Evolutionary conservation across 768 basidiomycete genomes (phyloP).

Genomic region (Leccinum rimulosum): DNA sequence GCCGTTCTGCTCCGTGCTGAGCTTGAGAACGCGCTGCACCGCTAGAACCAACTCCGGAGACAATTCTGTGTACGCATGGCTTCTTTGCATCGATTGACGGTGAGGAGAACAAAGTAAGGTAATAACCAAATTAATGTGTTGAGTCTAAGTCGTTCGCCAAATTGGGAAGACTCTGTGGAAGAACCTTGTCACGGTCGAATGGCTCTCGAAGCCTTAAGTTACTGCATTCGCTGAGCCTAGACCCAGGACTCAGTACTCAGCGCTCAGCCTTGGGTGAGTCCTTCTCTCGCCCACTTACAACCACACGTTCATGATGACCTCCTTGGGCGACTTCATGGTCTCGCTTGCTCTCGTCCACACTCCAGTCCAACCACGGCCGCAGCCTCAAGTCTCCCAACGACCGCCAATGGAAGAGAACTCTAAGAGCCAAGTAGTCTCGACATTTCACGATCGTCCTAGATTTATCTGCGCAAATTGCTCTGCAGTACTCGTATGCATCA

Average conservation of each 20-base stretch:
- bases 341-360: constrained; percentile 15
- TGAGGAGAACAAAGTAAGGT: background rate
- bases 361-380: background rate
- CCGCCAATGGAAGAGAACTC: constrained; percentile 38
- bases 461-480: constrained; percentile 71
- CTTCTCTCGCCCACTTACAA: background rate
- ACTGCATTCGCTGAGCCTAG: background rate
- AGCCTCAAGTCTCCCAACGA: background rate
- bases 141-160: background rate
- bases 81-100: constrained; percentile 20
- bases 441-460: constrained; percentile 62
- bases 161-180: constrained; percentile 12
- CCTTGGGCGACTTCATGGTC: constrained; percentile 22
- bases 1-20: constrained; percentile 40
- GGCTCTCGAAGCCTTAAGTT: background rate
- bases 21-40: constrained; percentile 68
- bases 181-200: background rate
- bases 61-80: constrained; percentile 42
- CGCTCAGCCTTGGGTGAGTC: constrained; percentile 9
- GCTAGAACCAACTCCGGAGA: constrained; percentile 66
- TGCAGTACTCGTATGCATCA: constrained; percentile 58
- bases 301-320: constrained; percentile 12
- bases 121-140: background rate
- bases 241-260: background rate
- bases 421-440: constrained; percentile 54